These are phyloP conservation scores for Penicillium samsonianum DNA, from an alignment of 495 filamentous ascomycete genomes.

Conservation along the genomic window DNA sequence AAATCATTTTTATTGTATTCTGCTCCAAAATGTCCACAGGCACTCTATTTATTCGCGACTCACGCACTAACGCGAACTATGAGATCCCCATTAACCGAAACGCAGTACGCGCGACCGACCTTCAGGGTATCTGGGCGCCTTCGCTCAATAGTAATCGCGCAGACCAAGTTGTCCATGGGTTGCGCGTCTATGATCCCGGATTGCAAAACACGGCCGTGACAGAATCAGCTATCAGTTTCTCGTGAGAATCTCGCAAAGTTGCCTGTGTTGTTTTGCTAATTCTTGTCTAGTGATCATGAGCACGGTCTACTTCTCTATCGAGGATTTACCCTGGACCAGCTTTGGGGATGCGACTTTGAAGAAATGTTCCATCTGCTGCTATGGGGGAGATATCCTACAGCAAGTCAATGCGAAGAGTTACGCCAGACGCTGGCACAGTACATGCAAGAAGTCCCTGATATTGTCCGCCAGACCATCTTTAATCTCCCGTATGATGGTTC, in stretches of 20 bases:
- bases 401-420: constrained; percentile 22
- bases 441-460: constrained; percentile 32
- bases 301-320: constrained; percentile 33
- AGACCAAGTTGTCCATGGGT: constrained; percentile 35
- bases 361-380: constrained; percentile 42
- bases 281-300: constrained; percentile 31
- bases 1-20: neutral
- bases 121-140: constrained; percentile 47
- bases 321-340: constrained; percentile 34
- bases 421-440: constrained; percentile 25
- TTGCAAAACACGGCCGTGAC: constrained; percentile 56
- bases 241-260: constrained; percentile 34
- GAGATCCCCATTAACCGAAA: constrained; percentile 54
- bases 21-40: constrained; percentile 34
- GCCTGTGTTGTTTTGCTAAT: neutral
- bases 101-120: constrained; percentile 48
- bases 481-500: constrained; percentile 30
- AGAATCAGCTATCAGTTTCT: constrained; percentile 53
- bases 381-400: constrained; percentile 34
- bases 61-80: constrained; percentile 51
- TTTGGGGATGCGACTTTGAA: constrained; percentile 42
- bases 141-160: constrained; percentile 18
- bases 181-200: constrained; percentile 55
- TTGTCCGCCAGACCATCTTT: constrained; percentile 28
- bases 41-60: constrained; percentile 46